Base-by-base conservation (phyloP, 2,329 filamentous ascomycete genomes). In the Lasiodiplodia sp. region DNA sequence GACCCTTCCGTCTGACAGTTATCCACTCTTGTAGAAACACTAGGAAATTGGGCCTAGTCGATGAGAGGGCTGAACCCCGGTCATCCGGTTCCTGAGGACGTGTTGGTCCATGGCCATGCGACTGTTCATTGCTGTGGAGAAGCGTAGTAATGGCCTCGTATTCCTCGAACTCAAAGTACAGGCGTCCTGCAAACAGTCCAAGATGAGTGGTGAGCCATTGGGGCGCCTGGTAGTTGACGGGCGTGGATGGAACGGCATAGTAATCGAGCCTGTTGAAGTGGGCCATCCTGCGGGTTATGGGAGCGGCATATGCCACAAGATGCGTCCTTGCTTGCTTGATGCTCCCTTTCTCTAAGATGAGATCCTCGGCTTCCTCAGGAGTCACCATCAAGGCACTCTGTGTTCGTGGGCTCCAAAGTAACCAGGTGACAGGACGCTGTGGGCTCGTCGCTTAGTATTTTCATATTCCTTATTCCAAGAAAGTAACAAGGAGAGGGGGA, bases 291-390 rank as follows among this genome's bases (percentile, higher is more conserved):
- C 83, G 82, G 0, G 88, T 90, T 0, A 89, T 82, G 0, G 89
- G 87, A 0, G 89, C 85, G 0, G 88, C 82, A 69, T 91, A 92
- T 0, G 82, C 77, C 0, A 91, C 71, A 0, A 91, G 77, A 66
- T 86, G 81, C 0, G 83, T 82, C 0, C 18, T 2, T 3, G 73
- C 37, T 1, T 44, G 31, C 7, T 47, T 21, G 0, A 47, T 12
- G 0, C 51, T n/a, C 4, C n/a, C 31, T 8, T 89, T 70, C 0
- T 81, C 69, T 0, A 82, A 81, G 3, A 92, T 80, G 0, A 91
- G 70, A 0, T 73, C 57, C 67, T 92, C 87, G 0, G 85, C 88
- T 74, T 92, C 90, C 71, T 92, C 89, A 0, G 88, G 86, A 34
- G 87, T 88, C 2, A 92, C 73, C 1, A 92, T 75, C 0, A 92